Conservation (phyloP, 164 flowering plant species). For the Platanus orientalis region DNA sequence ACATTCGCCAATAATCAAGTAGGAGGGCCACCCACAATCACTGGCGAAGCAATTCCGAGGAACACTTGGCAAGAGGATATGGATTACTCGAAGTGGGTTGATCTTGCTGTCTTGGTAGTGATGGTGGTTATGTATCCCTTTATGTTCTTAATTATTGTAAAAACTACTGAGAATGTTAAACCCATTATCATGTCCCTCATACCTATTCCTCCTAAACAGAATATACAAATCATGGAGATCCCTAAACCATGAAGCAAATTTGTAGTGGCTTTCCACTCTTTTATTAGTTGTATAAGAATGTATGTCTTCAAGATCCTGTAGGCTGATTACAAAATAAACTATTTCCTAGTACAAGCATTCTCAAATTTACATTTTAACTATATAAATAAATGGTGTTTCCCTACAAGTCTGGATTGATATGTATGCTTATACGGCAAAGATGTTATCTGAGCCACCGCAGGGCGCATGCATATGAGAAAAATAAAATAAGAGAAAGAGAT, state of each 20-base stretch:
- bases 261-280: too few species aligned
- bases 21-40: conserved; percentile 15
- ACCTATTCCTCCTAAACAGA: conserved; percentile 7
- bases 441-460: too few species aligned
- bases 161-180: conserved; percentile 31
- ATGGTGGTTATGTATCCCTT: conserved; percentile 44
- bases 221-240: conserved; percentile 4
- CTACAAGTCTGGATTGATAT: too few species aligned
- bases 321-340: too few species aligned
- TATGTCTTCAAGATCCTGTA: too few species aligned
- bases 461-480: too few species aligned
- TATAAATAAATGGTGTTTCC: too few species aligned
- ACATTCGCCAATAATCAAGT: conserved; percentile 18
- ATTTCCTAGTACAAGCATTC: too few species aligned
- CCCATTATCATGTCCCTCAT: conserved; percentile 22
- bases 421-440: too few species aligned
- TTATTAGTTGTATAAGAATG: too few species aligned
- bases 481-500: too few species aligned
- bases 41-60: conserved; percentile 31
- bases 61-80: conserved; percentile 41
- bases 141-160: conserved; percentile 38
- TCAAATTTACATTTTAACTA: too few species aligned
- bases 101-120: conserved; percentile 40
- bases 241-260: neutral
- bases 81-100: conserved; percentile 51